Evolutionary conservation across 2,329 filamentous ascomycete genomes (phyloP).

Genomic region (Microcyclosporella mali): DNA sequence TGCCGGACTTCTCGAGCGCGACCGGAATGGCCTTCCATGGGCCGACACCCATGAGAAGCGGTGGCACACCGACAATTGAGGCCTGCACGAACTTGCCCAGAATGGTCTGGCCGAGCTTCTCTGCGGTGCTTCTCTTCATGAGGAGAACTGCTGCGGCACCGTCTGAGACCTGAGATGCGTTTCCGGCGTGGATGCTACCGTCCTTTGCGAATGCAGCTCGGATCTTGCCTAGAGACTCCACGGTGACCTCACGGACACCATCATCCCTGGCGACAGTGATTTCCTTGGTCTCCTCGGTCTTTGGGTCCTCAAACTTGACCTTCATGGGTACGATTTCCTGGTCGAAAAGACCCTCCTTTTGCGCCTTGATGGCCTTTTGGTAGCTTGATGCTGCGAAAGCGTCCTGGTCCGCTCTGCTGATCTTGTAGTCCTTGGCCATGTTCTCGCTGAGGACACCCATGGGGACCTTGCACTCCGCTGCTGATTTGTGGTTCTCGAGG

Average conservation of each 20-base stretch:
- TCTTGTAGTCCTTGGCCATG: slow-evolving; percentile 80
- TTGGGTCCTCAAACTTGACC: slow-evolving; percentile 83
- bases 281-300: slow-evolving; percentile 76
- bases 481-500: slow-evolving; percentile 71
- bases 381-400: slow-evolving; percentile 91
- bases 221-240: slow-evolving; percentile 85
- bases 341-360: slow-evolving; percentile 82
- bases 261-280: slow-evolving; percentile 82
- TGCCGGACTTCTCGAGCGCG: slow-evolving; percentile 78
- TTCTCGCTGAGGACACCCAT: slow-evolving; percentile 92
- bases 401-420: slow-evolving; percentile 71
- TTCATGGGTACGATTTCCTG: slow-evolving; percentile 84
- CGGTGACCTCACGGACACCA: slow-evolving; percentile 77
- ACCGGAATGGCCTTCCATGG: slow-evolving; percentile 95
- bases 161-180: slow-evolving; percentile 91
- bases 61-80: slow-evolving; percentile 80
- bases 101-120: slow-evolving; percentile 80
- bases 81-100: slow-evolving; percentile 88
- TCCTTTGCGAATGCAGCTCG: slow-evolving; percentile 83
- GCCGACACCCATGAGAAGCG: slow-evolving; percentile 86
- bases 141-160: slow-evolving; percentile 90
- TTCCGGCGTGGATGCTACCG: slow-evolving; percentile 91
- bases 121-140: slow-evolving; percentile 89
- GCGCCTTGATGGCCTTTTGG: slow-evolving; percentile 80
- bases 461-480: slow-evolving; percentile 93